Evolutionary conservation across 2,329 filamentous ascomycete genomes (phyloP), one percentile per base, ranked within the genome.

Genomic region (Dactylella cylindrospora): DNA sequence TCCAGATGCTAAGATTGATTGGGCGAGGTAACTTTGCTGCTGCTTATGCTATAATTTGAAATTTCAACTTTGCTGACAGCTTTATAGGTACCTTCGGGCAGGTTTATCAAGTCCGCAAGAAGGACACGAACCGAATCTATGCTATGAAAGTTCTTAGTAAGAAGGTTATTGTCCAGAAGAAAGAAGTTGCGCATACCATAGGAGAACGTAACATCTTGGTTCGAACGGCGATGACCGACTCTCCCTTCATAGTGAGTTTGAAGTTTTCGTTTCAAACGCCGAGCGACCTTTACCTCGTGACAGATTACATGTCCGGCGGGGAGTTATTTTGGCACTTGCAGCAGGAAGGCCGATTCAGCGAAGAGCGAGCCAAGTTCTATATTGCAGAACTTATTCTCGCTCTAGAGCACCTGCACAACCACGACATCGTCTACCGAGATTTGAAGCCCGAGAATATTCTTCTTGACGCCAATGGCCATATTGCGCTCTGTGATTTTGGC

Each of bases 101-200:
- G 73, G 93, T 98, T 1, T 98, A 97, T 72, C 93, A 98, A 73
- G 93, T 98, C 5, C 85, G 89, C 69, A 98, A 98, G 80, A 93
- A 88, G 77, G 93, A 98, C 72, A 96, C 91, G 0, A 84, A 84
- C 69, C 85, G 93, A 36, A 96, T 98, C 64, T 98, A 98, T 71
- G 93, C 93, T 65, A 98, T 98, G 93, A 98, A 98, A 74, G 91
- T 98, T 1, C 78, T 98, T 25, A 96, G 93, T 44, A 98, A 98
- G 79, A 98, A 98, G 78, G 93, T 98, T 47, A 98, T 98, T 70
- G 93, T 98, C 20, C 93, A 98, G 75, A 98, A 98, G 81, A 98
- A 98, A 75, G 93, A 98, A 73, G 90, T 98, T 43, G 90, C 91
- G 12, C 93, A 98, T 72, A 98, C 93, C 0, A 84, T 98, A 29